Conservation (phyloP, 106 monocot genomes). For the Iris macrosiphon region DNA sequence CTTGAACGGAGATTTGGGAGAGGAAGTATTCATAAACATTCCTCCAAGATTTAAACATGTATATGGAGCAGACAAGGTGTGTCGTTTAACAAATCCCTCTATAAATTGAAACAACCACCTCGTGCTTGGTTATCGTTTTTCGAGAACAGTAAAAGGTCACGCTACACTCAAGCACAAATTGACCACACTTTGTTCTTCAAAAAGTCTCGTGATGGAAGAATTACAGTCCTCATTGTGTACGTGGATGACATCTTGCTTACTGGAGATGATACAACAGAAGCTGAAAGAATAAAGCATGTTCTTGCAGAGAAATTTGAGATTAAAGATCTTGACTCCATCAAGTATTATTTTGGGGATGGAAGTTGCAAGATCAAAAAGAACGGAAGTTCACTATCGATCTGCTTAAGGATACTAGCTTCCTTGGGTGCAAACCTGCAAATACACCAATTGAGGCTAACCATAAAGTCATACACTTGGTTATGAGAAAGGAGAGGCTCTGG, state of each 20-base stretch:
- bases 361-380: neutral
- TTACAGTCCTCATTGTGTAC: neutral
- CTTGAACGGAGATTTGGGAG: neutral
- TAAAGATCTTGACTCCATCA: neutral
- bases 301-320: neutral
- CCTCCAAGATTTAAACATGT: slow-evolving; percentile 1
- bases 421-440: neutral
- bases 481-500: neutral
- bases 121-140: neutral
- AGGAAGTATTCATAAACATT: neutral
- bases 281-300: neutral
- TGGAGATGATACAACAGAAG: neutral
- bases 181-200: neutral
- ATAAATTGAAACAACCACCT: neutral
- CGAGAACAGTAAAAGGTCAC: neutral
- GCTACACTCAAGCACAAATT: neutral
- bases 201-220: neutral
- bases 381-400: neutral
- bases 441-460: neutral
- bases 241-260: neutral
- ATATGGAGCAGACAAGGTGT: neutral
- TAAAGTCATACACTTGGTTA: neutral
- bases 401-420: neutral
- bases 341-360: neutral
- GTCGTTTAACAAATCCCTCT: neutral